Conservation (phyloP, 257 asterid genomes). For the Fraxinus pennsylvanica region DNA sequence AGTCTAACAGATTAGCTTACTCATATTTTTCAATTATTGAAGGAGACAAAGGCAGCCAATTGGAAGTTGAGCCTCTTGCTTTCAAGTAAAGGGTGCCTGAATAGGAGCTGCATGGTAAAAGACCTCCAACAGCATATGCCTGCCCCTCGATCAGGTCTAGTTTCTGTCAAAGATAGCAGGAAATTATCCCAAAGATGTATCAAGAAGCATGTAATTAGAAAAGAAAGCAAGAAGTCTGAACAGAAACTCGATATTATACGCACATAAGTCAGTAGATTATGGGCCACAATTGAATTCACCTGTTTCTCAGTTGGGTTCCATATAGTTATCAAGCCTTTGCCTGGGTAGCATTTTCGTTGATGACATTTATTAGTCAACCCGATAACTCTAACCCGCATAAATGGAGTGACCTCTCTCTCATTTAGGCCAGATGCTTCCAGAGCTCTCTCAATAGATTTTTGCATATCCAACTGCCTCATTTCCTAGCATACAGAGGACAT, state of each 20-base stretch:
- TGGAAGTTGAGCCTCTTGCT: constrained; percentile 68
- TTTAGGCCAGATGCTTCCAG: constrained; percentile 79
- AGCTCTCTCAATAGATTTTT: constrained; percentile 69
- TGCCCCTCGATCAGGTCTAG: constrained; percentile 75
- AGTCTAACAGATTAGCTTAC: constrained; percentile 45
- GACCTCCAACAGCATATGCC: constrained; percentile 76
- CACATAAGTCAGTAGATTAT: constrained; percentile 15
- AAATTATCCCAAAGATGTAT: constrained; percentile 10
- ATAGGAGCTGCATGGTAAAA: constrained; percentile 68
- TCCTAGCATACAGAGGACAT: constrained; percentile 47
- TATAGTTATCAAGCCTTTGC: constrained; percentile 79
- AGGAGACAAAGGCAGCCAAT: constrained; percentile 70
- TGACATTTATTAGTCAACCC: constrained; percentile 61
- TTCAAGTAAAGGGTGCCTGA: constrained; percentile 75
- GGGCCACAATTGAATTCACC: constrained; percentile 42
- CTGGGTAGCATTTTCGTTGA: constrained; percentile 33
- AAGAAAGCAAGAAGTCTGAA: constrained; percentile 1
- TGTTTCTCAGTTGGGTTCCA: constrained; percentile 94
- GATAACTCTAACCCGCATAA: constrained; percentile 83
- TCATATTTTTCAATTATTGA: constrained; percentile 42
- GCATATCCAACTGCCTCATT: constrained; percentile 61
- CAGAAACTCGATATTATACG: background rate
- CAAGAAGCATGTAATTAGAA: constrained; percentile 2
- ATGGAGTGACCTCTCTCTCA: constrained; percentile 77
- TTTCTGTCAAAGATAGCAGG: constrained; percentile 42